phyloP scores from a whole-genome alignment of 768 basidiomycete genomes.

The Hygrophoropsis aurantiaca region DNA sequence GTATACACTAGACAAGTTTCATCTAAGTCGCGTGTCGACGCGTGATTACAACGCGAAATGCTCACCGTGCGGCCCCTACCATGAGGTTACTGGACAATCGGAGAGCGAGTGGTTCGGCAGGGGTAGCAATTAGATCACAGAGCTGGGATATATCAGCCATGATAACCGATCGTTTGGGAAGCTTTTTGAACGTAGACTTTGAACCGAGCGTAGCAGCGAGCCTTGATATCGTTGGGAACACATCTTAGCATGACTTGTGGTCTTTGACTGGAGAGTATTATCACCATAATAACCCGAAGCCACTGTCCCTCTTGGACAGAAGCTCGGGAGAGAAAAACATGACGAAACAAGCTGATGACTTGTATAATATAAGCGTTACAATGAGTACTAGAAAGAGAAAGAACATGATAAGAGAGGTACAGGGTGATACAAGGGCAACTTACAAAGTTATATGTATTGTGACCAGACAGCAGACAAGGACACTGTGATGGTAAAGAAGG shows the following conservation, averaged over 20 bases:
- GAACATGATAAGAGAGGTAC: no score
- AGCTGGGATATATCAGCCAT: conserved; percentile 80
- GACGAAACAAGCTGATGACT: neutral
- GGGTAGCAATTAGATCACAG: conserved; percentile 78
- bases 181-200: conserved; percentile 80
- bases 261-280: conserved; percentile 1
- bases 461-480: conserved; percentile 1
- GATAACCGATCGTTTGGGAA: conserved; percentile 81
- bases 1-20: no score
- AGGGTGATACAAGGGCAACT: conserved; percentile 7
- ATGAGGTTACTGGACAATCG: conserved; percentile 86
- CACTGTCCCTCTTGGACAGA: conserved; percentile 77
- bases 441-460: neutral
- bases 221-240: conserved; percentile 43
- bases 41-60: no score
- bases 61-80: conserved; percentile 86
- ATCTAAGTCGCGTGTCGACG: no score
- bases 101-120: conserved; percentile 83
- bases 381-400: neutral
- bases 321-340: conserved; percentile 92
- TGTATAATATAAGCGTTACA: neutral
- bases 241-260: neutral
- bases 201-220: conserved; percentile 89
- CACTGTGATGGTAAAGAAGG: conserved; percentile 2
- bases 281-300: conserved; percentile 87